Conservation (phyloP, 179 eudicot genomes). For the Silene vulgaris region DNA sequence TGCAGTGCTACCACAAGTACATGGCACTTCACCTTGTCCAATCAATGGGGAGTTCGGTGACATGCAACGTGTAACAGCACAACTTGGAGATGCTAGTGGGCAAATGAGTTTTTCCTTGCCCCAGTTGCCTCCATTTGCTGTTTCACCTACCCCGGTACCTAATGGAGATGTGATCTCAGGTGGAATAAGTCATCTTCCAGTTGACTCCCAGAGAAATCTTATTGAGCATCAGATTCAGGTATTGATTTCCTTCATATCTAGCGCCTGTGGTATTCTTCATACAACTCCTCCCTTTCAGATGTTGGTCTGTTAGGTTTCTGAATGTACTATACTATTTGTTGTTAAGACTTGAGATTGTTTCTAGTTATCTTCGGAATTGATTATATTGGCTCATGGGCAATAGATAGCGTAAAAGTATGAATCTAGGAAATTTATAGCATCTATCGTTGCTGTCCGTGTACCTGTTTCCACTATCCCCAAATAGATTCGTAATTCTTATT, state of each 20-base stretch:
- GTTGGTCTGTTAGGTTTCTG: background rate
- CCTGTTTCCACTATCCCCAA: background rate
- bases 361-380: background rate
- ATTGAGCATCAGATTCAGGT: slow-evolving; percentile 82
- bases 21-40: slow-evolving; percentile 29
- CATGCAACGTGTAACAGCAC: slow-evolving; percentile 33
- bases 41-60: slow-evolving; percentile 31
- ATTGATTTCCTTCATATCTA: slow-evolving; percentile 10
- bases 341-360: background rate
- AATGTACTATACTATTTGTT: background rate
- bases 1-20: slow-evolving; percentile 46
- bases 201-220: slow-evolving; percentile 45
- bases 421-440: background rate
- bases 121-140: slow-evolving; percentile 41
- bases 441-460: background rate
- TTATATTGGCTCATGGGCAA: background rate
- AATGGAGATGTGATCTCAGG: slow-evolving; percentile 30
- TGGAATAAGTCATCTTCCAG: slow-evolving; percentile 26
- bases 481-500: background rate
- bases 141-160: slow-evolving; percentile 35
- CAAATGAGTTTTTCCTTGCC: slow-evolving; percentile 31
- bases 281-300: slow-evolving; percentile 1
- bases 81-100: slow-evolving; percentile 32
- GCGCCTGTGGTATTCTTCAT: background rate
- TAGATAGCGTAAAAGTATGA: background rate